Evolutionary conservation across 306 rosid genomes (phyloP).

Genomic region (Quercus ilex): DNA sequence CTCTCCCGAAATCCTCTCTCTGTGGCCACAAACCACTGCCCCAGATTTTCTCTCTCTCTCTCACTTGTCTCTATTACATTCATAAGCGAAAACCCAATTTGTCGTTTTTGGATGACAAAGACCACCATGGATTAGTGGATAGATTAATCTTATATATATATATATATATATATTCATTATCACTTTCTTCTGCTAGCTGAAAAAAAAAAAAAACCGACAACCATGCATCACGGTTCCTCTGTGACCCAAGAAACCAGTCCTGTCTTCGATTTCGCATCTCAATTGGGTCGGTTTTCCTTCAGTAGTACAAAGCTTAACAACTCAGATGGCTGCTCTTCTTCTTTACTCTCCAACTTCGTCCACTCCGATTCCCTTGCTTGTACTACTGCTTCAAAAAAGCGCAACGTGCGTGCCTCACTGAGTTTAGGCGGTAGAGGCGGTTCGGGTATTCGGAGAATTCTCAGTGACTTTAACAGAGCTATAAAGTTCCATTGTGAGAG

Average conservation of each 20-base stretch:
- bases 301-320: conserved; percentile 30
- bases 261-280: conserved; percentile 51
- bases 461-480: conserved; percentile 57
- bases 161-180: background rate
- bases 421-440: conserved; percentile 30
- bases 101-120: background rate
- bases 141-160: background rate
- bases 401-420: conserved; percentile 39
- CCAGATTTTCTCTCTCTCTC: conserved; percentile 12
- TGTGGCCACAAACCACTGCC: conserved; percentile 29
- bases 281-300: conserved; percentile 47
- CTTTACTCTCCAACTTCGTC: conserved; percentile 39
- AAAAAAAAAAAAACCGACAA: background rate
- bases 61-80: background rate
- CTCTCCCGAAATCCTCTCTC: conserved; percentile 5
- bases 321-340: conserved; percentile 46
- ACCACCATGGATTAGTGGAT: conserved; percentile 13
- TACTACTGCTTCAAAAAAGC: conserved; percentile 14
- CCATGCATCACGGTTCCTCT: conserved; percentile 52
- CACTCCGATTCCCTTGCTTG: conserved; percentile 33
- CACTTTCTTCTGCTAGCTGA: background rate
- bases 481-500: conserved; percentile 61
- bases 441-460: conserved; percentile 36
- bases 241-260: conserved; percentile 42
- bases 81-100: conserved; percentile 1